Conservation (phyloP, 495 filamentous ascomycete genomes). For the Bryoglossum gracile region DNA sequence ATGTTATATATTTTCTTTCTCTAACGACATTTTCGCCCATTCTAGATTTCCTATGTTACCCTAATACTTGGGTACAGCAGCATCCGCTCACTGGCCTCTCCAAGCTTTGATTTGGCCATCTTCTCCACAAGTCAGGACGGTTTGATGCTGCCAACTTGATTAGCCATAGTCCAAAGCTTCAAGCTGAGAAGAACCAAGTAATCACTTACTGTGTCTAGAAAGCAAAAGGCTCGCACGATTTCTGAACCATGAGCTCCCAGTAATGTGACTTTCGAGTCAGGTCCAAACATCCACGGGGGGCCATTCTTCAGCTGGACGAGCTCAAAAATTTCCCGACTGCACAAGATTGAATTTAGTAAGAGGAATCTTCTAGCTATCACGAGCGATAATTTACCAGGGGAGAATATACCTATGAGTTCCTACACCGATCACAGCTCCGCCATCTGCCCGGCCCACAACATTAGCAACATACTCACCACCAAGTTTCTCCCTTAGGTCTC, state of each 20-base stretch:
- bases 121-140: conserved; percentile 71
- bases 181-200: neutral
- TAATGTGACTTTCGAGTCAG: conserved; percentile 54
- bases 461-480: conserved; percentile 79
- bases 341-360: too few species aligned
- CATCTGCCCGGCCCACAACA: conserved; percentile 47
- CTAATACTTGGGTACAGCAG: too few species aligned
- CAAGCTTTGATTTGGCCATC: conserved; percentile 69
- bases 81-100: conserved; percentile 28
- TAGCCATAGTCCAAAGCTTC: conserved; percentile 6
- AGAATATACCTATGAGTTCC: conserved; percentile 51
- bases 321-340: conserved; percentile 57
- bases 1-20: too few species aligned
- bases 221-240: conserved; percentile 70
- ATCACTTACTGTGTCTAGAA: conserved; percentile 57
- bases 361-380: too few species aligned
- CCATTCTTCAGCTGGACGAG: conserved; percentile 55
- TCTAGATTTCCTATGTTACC: too few species aligned
- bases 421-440: conserved; percentile 52
- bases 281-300: conserved; percentile 54
- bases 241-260: conserved; percentile 77
- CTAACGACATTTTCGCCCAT: too few species aligned
- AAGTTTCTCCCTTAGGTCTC: conserved; percentile 65
- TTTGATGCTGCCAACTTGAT: conserved; percentile 43
- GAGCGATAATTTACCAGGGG: too few species aligned